Percentiles rank a stretch among this genome's conserved stretches.
Evolutionary conservation across 768 basidiomycete species (phyloP).

Genomic region (Suillus hirtellus): DNA sequence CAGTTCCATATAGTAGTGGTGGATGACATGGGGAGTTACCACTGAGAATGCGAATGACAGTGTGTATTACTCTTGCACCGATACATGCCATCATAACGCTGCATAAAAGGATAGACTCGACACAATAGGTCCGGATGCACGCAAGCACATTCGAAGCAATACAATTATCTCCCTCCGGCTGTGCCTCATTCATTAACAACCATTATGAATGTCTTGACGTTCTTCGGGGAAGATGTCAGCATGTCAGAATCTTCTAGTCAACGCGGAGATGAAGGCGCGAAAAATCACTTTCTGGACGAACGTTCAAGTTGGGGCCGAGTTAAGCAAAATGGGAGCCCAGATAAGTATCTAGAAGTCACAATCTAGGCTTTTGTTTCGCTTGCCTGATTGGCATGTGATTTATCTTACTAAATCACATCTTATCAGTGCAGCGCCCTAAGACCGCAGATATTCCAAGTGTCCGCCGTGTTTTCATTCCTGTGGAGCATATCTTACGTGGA

Average conservation of each 20-base stretch:
- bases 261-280: slow-evolving; percentile 7
- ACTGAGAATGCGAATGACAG: background rate
- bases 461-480: background rate
- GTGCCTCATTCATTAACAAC: background rate
- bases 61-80: background rate
- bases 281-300: background rate
- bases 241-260: slow-evolving; percentile 1
- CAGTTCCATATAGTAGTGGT: background rate
- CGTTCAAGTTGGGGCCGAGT: slow-evolving; percentile 1
- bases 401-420: slow-evolving; percentile 7
- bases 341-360: background rate
- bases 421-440: slow-evolving; percentile 6
- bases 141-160: background rate
- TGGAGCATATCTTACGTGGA: slow-evolving; percentile 5
- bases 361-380: background rate
- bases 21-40: background rate
- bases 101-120: background rate
- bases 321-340: background rate
- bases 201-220: background rate
- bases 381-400: background rate
- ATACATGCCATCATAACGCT: background rate
- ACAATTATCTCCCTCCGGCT: background rate
- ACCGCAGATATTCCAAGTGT: background rate
- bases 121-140: background rate
- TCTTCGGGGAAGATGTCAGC: slow-evolving; percentile 1